Conservation (phyloP, 345 rosid genomes). For the Euphorbia lathyris region DNA sequence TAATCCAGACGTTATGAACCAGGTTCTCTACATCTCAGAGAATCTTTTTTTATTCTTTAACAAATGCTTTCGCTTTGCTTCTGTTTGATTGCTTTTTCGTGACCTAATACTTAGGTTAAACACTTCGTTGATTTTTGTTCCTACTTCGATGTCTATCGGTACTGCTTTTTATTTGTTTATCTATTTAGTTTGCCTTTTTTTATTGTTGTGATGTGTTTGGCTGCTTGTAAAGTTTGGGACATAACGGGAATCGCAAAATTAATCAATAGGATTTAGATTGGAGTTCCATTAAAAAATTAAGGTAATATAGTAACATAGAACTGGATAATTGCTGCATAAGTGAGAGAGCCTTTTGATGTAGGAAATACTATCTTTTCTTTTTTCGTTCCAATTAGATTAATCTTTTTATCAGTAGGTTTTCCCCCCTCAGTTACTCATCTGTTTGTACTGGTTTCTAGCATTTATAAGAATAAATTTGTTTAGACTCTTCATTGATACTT, state of each 20-base stretch:
- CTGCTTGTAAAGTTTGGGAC: slow-evolving; percentile 7
- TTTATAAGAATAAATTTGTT: not conserved
- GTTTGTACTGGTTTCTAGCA: not conserved
- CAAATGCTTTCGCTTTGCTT: not conserved
- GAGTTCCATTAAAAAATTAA: not conserved
- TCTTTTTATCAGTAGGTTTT: not conserved
- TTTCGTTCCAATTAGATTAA: not conserved
- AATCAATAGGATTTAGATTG: not conserved
- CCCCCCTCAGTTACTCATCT: not conserved
- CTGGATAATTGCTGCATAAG: not conserved
- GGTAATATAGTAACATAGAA: not conserved
- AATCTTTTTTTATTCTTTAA: not conserved
- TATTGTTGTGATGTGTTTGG: slow-evolving; percentile 13
- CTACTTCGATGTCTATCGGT: not conserved
- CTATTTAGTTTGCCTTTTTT: not conserved
- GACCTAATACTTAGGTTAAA: not conserved
- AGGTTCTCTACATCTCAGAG: slow-evolving; percentile 39
- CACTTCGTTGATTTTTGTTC: not conserved
- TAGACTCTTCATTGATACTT: not conserved
- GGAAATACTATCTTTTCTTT: not conserved
- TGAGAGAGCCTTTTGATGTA: not conserved
- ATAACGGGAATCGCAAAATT: not conserved
- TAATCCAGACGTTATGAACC: slow-evolving; percentile 95
- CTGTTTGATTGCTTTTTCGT: not conserved
- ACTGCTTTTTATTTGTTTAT: not conserved